Base-by-base conservation (phyloP, 352 stramenopile species). In the Pythium oligandrum region DNA sequence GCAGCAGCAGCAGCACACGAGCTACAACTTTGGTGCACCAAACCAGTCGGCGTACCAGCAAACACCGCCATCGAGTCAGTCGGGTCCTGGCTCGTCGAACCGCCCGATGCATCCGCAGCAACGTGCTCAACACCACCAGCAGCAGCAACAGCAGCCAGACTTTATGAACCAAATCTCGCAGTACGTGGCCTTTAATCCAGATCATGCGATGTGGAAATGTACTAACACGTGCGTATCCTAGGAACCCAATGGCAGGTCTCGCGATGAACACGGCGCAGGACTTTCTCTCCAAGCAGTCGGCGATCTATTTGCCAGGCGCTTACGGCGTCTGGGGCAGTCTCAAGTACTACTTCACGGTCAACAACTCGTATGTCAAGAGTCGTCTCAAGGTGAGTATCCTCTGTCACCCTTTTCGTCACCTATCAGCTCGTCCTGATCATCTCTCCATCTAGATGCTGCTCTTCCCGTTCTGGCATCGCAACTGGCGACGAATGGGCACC, bases 341-440 rank as follows among this genome's bases (percentile, higher is more conserved):
- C 51, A 95, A 95, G 68, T 93, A 93, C 61, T 95, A 94, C 47
- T 95, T 96, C 55, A 92, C 78, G 46, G 85, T 96, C 53, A 90
- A 93, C 68, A 96, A 95, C 69, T 87, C 71, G 59, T 96, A 95
- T 59, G 85, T 96, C 34, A 85, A 87, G 48, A 93, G 78, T 54
- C 82, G 83, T 35, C 70, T 95, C 35, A 95, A 92, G 72, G 83
- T 93, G 17, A 26, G 17, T 26, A 26, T 26, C 17, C 17, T 26
- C 17, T 26, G 17, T 26, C 17, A 26, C 17, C 17, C 17, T 26
- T 26, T 26, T 26, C 17, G 17, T 26, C 17, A 26, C 17, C 17
- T 26, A 26, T 26, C 17, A 26, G 31, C 48, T 54, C 26, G 31
- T 17, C 9, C 48, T 43, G 36, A 45, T 31, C 48, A 43, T 32